These are phyloP conservation scores for Metarhizium robertsii DNA, from an alignment of 2,329 filamentous ascomycete genomes.

Conservation along the genomic window DNA sequence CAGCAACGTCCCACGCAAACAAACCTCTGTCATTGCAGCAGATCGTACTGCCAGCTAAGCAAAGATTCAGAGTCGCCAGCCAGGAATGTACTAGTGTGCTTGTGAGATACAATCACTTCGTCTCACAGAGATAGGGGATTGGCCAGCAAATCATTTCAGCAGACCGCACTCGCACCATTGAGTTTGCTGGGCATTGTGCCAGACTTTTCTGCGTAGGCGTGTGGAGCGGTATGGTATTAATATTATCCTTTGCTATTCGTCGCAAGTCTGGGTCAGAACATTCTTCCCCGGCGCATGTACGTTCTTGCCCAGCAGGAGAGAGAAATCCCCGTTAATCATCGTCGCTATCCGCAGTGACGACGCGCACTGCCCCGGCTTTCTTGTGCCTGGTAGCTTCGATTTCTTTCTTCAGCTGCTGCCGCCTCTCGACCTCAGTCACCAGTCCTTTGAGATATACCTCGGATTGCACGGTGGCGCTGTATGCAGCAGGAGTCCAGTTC, in stretches of 20 bases:
- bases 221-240: no score
- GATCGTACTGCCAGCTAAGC: neutral
- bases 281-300: no score
- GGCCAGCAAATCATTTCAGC: neutral
- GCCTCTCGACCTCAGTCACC: slow-evolving; percentile 60
- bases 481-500: slow-evolving; percentile 76
- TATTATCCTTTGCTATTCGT: no score
- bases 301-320: neutral
- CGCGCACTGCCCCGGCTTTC: slow-evolving; percentile 32
- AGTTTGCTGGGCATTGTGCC: no score
- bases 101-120: neutral
- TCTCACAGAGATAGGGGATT: neutral
- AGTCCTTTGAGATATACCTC: slow-evolving; percentile 77
- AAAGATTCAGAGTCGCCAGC: neutral
- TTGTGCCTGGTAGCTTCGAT: slow-evolving; percentile 31
- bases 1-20: neutral
- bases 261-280: no score
- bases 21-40: neutral
- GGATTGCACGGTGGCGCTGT: slow-evolving; percentile 71
- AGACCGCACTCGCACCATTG: no score
- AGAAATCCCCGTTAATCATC: slow-evolving; percentile 20
- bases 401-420: slow-evolving; percentile 31
- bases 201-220: no score
- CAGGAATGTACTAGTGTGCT: neutral
- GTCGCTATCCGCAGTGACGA: slow-evolving; percentile 32